Conservation (phyloP, 768 basidiomycete genomes). For the Mycena kentingensis region DNA sequence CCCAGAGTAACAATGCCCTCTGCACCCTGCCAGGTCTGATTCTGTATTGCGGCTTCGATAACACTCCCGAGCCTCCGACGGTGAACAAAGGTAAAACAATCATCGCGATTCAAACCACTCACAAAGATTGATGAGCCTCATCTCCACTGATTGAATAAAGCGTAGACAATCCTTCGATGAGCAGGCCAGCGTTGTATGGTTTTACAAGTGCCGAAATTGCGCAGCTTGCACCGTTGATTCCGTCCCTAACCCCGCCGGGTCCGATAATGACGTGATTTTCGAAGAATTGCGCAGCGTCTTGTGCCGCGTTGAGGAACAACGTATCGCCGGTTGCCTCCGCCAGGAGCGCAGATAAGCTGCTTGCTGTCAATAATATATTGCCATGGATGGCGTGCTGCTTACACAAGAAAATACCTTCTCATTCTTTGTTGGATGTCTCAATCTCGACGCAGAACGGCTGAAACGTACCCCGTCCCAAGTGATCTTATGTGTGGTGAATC, state of each 20-base stretch:
- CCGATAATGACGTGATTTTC: constrained; percentile 3
- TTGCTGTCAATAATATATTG: neutral
- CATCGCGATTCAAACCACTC: no score
- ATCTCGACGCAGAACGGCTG: neutral
- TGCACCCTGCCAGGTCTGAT: constrained; percentile 5
- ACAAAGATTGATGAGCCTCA: constrained; percentile 5
- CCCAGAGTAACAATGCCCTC: no score
- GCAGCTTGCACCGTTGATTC: constrained; percentile 3
- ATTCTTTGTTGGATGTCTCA: neutral
- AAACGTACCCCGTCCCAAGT: constrained; percentile 8
- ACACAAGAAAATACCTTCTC: neutral
- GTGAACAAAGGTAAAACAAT: neutral
- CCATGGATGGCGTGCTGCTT: neutral
- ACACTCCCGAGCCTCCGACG: neutral
- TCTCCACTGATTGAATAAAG: constrained; percentile 15
- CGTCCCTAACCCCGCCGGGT: neutral
- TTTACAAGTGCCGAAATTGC: neutral
- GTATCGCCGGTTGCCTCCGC: constrained; percentile 2
- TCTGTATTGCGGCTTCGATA: neutral
- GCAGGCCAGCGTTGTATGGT: constrained; percentile 8
- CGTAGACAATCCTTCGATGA: constrained; percentile 17
- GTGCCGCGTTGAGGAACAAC: constrained; percentile 8
- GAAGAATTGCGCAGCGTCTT: constrained; percentile 1
- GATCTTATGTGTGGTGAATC: neutral
- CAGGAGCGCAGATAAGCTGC: constrained; percentile 6